Evolutionary conservation across 768 basidiomycete genomes (phyloP).

Genomic region (Infundibulicybe gibba): DNA sequence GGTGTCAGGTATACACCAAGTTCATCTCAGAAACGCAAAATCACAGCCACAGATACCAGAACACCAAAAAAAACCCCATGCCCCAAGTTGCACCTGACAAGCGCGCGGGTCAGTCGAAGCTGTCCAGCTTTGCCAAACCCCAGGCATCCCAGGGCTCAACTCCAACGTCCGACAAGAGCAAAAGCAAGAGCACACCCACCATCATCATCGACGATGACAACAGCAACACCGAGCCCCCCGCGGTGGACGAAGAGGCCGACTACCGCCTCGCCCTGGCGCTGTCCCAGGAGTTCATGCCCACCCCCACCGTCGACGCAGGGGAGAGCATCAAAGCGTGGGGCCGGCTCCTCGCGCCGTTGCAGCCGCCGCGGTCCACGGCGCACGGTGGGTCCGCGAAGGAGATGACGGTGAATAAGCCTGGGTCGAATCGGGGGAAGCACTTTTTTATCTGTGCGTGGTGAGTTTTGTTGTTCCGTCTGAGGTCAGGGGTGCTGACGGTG

Average conservation of each 20-base stretch:
- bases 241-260: conserved; percentile 46
- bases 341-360: conserved; percentile 62
- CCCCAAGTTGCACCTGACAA: conserved; percentile 14
- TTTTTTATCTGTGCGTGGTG: conserved; percentile 86
- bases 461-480: conserved; percentile 15
- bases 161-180: conserved; percentile 15
- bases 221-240: conserved; percentile 21
- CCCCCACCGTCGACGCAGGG: conserved; percentile 10
- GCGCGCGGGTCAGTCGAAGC: conserved; percentile 31
- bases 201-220: conserved; percentile 2
- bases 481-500: conserved; percentile 7
- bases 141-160: conserved; percentile 18
- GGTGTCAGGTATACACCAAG: background rate
- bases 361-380: conserved; percentile 63
- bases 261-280: conserved; percentile 49
- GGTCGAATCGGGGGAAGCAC: conserved; percentile 80
- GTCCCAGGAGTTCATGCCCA: conserved; percentile 28
- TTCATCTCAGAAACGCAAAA: conserved; percentile 21
- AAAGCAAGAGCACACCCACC: conserved; percentile 13
- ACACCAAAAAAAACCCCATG: conserved; percentile 21
- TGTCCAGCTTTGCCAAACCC: conserved; percentile 39
- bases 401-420: conserved; percentile 53
- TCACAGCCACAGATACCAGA: conserved; percentile 9
- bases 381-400: conserved; percentile 76
- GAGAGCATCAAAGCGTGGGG: conserved; percentile 55